Evolutionary conservation across 129 eudicot species (phyloP).

Genomic region (Flaveria bidentis): DNA sequence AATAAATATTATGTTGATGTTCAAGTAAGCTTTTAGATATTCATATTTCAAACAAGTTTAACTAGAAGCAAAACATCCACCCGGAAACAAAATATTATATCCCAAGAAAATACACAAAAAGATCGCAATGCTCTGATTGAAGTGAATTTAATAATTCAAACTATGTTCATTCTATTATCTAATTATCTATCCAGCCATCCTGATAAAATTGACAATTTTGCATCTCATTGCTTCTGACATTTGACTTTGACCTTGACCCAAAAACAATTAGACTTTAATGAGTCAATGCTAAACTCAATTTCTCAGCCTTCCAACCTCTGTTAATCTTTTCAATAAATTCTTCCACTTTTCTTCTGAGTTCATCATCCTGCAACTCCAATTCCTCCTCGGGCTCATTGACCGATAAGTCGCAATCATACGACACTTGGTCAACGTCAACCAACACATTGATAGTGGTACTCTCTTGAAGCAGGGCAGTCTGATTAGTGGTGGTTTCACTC

Average conservation of each 20-base stretch:
- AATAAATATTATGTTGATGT: too few species aligned
- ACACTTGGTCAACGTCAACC: constrained; percentile 20
- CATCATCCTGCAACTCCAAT: constrained; percentile 45
- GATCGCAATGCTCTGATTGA: too few species aligned
- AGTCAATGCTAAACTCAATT: constrained; percentile 5
- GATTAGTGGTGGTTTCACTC: constrained; percentile 4
- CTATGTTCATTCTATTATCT: not conserved
- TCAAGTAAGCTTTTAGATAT: too few species aligned
- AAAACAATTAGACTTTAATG: not conserved
- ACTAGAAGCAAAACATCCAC: too few species aligned
- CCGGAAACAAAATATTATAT: too few species aligned
- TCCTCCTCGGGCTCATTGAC: constrained; percentile 28
- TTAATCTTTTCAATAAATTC: constrained; percentile 67
- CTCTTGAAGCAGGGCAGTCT: constrained; percentile 1
- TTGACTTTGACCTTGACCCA: not conserved
- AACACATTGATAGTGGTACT: constrained; percentile 24
- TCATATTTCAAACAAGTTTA: too few species aligned
- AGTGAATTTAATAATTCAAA: not conserved
- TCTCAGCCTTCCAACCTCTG: constrained; percentile 63
- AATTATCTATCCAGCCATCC: not conserved
- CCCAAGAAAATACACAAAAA: too few species aligned
- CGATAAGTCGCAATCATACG: constrained; percentile 14
- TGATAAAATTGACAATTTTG: not conserved
- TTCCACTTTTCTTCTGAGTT: constrained; percentile 61
- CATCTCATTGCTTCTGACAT: not conserved